Conservation (phyloP, 495 filamentous ascomycete species). For the Clavariopsis aquatica region DNA sequence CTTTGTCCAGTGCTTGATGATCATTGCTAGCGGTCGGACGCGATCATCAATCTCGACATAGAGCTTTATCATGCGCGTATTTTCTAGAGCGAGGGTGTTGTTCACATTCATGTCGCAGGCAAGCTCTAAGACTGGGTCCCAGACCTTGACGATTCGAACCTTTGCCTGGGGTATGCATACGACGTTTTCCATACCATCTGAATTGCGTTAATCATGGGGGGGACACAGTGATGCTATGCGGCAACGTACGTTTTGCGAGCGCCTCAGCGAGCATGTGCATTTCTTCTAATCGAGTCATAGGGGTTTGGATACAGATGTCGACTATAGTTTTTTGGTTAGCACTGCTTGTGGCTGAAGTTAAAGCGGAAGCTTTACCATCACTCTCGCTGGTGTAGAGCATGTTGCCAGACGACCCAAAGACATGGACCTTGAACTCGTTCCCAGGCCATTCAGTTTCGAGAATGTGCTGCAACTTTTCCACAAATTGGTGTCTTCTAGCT, state of each 20-base stretch:
- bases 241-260: slow-evolving; percentile 73
- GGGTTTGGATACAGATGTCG: slow-evolving; percentile 94
- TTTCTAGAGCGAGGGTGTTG: slow-evolving; percentile 89
- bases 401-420: slow-evolving; percentile 97
- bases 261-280: slow-evolving; percentile 86
- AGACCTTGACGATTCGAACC: slow-evolving; percentile 98
- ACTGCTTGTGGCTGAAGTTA: slow-evolving; percentile 36
- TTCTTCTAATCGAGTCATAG: slow-evolving; percentile 77
- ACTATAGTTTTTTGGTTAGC: slow-evolving; percentile 58
- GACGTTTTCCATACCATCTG: slow-evolving; percentile 95
- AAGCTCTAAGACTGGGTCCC: slow-evolving; percentile 88
- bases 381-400: slow-evolving; percentile 93
- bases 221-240: slow-evolving; percentile 7
- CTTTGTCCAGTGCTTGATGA: slow-evolving; percentile 96
- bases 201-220: slow-evolving; percentile 32
- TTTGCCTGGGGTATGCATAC: slow-evolving; percentile 92
- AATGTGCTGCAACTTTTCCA: slow-evolving; percentile 80
- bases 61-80: slow-evolving; percentile 96
- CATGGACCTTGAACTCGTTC: slow-evolving; percentile 81
- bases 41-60: slow-evolving; percentile 93
- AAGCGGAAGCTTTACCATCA: slow-evolving; percentile 66
- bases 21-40: slow-evolving; percentile 90
- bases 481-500: slow-evolving; percentile 68
- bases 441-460: slow-evolving; percentile 91
- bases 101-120: slow-evolving; percentile 99